These are phyloP conservation scores for Micromonas pusilla DNA, from an alignment of 139 green algal species.

Conservation along the genomic window DNA sequence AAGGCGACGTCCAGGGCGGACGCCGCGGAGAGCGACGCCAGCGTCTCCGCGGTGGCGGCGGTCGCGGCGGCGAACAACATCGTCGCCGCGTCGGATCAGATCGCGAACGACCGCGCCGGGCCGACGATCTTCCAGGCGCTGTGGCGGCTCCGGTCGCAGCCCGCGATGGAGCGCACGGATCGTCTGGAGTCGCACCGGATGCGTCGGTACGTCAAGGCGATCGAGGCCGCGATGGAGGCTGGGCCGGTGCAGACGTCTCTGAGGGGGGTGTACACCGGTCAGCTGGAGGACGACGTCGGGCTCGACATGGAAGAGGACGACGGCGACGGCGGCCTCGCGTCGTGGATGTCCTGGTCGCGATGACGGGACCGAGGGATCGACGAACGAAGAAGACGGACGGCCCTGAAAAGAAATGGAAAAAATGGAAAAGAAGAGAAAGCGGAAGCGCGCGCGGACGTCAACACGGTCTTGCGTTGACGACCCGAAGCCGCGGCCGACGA, in stretches of 20 bases:
- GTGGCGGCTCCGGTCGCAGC: neutral
- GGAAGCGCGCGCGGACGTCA: too few species aligned
- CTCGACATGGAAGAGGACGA: neutral
- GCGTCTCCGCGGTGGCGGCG: neutral
- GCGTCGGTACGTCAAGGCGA: neutral
- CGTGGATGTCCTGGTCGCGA: slow-evolving; percentile 14
- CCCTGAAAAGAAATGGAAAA: too few species aligned
- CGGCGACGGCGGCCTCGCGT: slow-evolving; percentile 32
- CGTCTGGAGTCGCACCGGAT: slow-evolving; percentile 12
- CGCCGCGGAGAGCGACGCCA: neutral
- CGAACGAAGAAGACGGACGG: too few species aligned
- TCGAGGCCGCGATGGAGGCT: neutral
- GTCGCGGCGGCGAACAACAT: neutral
- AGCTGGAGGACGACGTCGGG: neutral
- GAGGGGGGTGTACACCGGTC: neutral
- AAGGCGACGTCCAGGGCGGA: neutral
- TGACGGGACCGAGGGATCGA: too few species aligned
- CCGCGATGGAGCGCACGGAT: neutral
- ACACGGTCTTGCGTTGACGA: too few species aligned
- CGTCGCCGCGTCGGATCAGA: neutral
- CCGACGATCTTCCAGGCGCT: slow-evolving; percentile 16
- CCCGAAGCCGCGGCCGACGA: too few species aligned
- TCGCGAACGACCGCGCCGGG: neutral
- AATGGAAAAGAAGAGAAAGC: too few species aligned
- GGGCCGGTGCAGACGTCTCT: neutral